Conservation (phyloP, 1,284 basidiomycete genomes). For the Austropuccinia psidii region DNA sequence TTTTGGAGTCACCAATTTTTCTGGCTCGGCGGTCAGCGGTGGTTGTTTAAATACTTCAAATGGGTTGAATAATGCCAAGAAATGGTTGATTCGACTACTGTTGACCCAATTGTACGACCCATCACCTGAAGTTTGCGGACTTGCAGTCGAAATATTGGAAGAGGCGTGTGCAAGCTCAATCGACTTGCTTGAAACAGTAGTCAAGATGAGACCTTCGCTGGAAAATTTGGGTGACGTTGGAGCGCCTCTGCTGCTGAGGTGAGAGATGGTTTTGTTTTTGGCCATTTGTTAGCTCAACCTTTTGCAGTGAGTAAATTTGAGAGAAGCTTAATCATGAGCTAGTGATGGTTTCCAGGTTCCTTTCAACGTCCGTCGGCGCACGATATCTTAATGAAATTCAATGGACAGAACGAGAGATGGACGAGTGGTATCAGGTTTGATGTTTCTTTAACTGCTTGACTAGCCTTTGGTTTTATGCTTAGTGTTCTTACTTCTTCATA, state of each 20-base stretch:
- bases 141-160: constrained; percentile 79
- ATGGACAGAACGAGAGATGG: constrained; percentile 90
- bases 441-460: neutral
- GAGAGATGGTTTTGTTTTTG: constrained; percentile 42
- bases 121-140: constrained; percentile 74
- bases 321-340: neutral
- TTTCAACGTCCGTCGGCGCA: constrained; percentile 89
- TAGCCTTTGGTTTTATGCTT: neutral
- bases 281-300: neutral
- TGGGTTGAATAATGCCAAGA: neutral
- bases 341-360: constrained; percentile 59
- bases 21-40: constrained; percentile 38
- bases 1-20: constrained; percentile 55
- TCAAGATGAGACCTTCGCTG: constrained; percentile 85
- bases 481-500: neutral
- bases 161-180: constrained; percentile 72
- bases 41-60: neutral
- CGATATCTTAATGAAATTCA: constrained; percentile 80
- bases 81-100: constrained; percentile 55
- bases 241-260: constrained; percentile 79
- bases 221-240: constrained; percentile 92
- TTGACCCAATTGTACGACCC: constrained; percentile 94
- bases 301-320: neutral
- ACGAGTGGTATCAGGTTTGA: constrained; percentile 84
- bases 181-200: constrained; percentile 76